Conservation (phyloP, 805 yeast species). For the Cyberlindnera bimundalis region DNA sequence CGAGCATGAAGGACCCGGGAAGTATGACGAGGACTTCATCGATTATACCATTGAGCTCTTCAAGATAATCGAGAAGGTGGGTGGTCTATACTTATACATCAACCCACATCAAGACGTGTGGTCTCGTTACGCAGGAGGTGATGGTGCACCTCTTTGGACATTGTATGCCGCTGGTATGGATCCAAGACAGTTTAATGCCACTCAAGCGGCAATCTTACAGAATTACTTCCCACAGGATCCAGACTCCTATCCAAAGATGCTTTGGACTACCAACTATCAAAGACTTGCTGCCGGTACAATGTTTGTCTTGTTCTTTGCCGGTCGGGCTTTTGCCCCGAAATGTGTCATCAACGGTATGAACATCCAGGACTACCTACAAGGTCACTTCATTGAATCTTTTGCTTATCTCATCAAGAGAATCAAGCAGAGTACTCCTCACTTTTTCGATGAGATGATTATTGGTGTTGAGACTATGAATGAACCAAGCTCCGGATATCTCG, state of each 20-base stretch:
- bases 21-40: slow-evolving; percentile 73
- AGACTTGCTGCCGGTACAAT: slow-evolving; percentile 73
- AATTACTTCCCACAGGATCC: slow-evolving; percentile 42
- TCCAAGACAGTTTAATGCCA: slow-evolving; percentile 63
- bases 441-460: slow-evolving; percentile 48
- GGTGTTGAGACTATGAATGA: slow-evolving; percentile 87
- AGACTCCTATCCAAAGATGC: slow-evolving; percentile 68
- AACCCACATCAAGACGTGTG: slow-evolving; percentile 96
- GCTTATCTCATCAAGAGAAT: slow-evolving; percentile 42
- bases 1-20: slow-evolving; percentile 84
- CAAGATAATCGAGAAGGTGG: slow-evolving; percentile 52
- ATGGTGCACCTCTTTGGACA: slow-evolving; percentile 95
- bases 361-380: slow-evolving; percentile 75
- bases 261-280: slow-evolving; percentile 87
- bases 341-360: slow-evolving; percentile 66
- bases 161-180: slow-evolving; percentile 83
- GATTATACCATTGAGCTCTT: slow-evolving; percentile 65
- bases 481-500: slow-evolving; percentile 75
- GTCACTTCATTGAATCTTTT: slow-evolving; percentile 56
- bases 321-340: slow-evolving; percentile 72
- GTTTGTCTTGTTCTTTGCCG: slow-evolving; percentile 85
- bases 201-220: slow-evolving; percentile 82
- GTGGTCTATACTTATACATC: slow-evolving; percentile 73
- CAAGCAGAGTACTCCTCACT: slow-evolving; percentile 37
- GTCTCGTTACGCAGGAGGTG: slow-evolving; percentile 86